Evolutionary conservation across 2,329 filamentous ascomycete species (phyloP).

Genomic region (Lasiodiplodia gonubiensis): DNA sequence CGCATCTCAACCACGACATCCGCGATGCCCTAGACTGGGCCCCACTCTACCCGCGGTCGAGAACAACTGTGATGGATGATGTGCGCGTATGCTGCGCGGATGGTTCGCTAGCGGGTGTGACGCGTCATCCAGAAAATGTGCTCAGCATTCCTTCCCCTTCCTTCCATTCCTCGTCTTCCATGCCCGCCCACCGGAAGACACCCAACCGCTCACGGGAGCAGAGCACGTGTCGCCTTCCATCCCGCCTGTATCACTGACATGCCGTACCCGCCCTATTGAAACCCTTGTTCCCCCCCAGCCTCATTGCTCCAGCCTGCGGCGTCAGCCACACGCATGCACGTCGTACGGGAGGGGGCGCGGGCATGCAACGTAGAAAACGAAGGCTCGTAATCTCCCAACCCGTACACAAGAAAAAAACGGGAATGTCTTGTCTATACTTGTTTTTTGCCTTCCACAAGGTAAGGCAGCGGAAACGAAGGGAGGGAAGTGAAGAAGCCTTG

Average conservation of each 20-base stretch:
- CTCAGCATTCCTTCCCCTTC: slow-evolving; percentile 12
- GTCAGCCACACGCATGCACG: background rate
- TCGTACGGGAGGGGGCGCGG: background rate
- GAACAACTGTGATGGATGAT: background rate
- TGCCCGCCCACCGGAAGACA: background rate
- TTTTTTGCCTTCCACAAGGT: background rate
- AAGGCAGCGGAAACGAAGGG: background rate
- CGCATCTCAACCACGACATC: background rate
- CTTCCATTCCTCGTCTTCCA: background rate
- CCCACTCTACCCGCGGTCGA: background rate
- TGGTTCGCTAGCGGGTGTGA: background rate
- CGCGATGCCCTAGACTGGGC: background rate
- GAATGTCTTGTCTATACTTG: background rate
- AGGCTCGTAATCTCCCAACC: background rate
- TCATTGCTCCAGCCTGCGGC: background rate
- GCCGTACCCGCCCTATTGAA: background rate
- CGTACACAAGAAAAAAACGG: background rate
- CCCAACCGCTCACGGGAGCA: background rate
- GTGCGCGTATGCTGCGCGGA: background rate
- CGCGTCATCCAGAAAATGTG: slow-evolving; percentile 18
- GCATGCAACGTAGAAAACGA: background rate
- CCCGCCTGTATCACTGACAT: background rate
- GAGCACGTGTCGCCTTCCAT: background rate
- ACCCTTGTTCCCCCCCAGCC: background rate
- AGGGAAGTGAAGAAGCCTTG: background rate